These are phyloP conservation scores for Amaranthus cruentus DNA, from an alignment of 148 eudicot genomes.

Conservation along the genomic window DNA sequence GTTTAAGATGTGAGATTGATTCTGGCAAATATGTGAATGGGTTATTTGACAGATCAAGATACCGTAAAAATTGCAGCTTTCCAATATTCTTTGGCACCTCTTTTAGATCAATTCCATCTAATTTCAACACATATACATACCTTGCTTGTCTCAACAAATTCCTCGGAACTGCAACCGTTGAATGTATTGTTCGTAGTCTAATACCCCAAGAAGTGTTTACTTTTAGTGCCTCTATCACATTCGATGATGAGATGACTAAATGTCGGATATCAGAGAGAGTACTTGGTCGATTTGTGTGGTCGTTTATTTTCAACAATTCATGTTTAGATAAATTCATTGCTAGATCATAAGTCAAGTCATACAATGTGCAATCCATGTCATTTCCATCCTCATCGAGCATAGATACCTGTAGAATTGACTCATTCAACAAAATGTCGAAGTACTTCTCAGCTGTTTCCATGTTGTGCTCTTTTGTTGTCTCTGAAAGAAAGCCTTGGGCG, in stretches of 20 bases:
- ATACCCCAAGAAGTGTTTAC: neutral
- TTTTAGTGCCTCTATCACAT: neutral
- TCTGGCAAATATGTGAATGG: slow-evolving; percentile 4
- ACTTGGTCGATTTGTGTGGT: neutral
- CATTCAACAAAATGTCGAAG: neutral
- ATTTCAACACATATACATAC: neutral
- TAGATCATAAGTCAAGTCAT: neutral
- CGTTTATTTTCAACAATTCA: neutral
- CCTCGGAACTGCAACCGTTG: neutral
- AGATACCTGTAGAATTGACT: neutral
- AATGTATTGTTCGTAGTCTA: neutral
- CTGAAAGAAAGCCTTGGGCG: slow-evolving; percentile 3
- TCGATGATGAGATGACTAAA: neutral
- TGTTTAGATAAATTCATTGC: neutral
- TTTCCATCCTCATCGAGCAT: neutral
- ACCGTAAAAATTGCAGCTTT: slow-evolving; percentile 1
- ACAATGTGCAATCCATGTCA: neutral
- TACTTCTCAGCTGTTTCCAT: neutral
- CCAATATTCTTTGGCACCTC: neutral
- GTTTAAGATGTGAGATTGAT: neutral
- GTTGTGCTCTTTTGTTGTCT: too few relatives aligned
- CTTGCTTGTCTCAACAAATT: neutral
- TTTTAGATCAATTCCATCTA: neutral
- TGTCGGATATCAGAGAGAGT: neutral
- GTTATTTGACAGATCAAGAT: slow-evolving; percentile 9